Conservation (phyloP, 495 filamentous ascomycete genomes). For the Daldinia concentrica region DNA sequence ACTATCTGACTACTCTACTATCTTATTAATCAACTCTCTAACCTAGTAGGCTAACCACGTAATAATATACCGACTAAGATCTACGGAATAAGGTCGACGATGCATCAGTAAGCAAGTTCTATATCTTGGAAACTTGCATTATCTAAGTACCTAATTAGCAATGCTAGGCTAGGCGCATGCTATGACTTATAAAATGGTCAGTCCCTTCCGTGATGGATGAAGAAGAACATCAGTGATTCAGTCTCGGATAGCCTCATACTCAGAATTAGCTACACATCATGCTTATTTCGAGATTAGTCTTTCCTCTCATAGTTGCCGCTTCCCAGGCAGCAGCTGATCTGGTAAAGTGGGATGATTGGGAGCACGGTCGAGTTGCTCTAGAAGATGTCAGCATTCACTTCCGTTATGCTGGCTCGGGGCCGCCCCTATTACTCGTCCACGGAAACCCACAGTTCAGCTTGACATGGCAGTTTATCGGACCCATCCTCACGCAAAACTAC, state of each 20-base stretch:
- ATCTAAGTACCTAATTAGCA: no score
- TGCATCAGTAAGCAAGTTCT: background rate
- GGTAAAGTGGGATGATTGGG: conserved; percentile 44
- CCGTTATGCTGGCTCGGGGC: conserved; percentile 52
- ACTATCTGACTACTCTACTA: background rate
- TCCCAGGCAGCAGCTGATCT: conserved; percentile 16
- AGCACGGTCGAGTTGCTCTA: conserved; percentile 49
- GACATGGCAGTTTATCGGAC: background rate
- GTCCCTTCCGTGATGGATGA: background rate
- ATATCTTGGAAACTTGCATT: no score
- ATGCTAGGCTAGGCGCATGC: background rate
- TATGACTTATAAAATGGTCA: background rate
- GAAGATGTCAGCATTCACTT: conserved; percentile 54
- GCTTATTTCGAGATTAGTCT: background rate
- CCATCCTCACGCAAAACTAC: background rate
- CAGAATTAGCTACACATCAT: background rate
- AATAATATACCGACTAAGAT: background rate
- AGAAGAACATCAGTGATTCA: background rate
- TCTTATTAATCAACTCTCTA: background rate
- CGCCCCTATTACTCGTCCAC: conserved; percentile 37
- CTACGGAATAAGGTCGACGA: background rate
- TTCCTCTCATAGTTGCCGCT: background rate
- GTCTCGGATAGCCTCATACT: background rate
- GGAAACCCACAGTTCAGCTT: background rate
- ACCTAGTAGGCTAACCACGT: background rate